phyloP scores from a whole-genome alignment of 1,139 yeast genomes.

The Saccharomyces hybrid region DNA sequence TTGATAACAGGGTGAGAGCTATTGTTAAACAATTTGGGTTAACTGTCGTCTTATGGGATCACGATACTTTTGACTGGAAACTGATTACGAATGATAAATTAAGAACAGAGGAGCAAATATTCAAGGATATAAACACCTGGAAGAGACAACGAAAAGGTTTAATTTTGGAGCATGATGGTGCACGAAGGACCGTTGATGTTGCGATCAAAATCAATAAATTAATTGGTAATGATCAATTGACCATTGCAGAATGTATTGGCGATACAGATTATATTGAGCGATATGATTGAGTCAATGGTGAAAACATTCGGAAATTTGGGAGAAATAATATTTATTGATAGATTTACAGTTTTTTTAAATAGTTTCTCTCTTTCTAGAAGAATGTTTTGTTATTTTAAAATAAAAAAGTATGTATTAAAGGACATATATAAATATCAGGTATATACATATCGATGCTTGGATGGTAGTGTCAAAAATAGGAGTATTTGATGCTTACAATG shows the following conservation, averaged over 20 bases:
- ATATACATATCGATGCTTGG: not conserved
- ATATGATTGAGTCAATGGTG: slow-evolving; percentile 4
- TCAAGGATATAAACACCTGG: slow-evolving; percentile 51
- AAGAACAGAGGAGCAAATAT: slow-evolving; percentile 46
- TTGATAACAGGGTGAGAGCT: slow-evolving; percentile 75
- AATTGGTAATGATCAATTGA: slow-evolving; percentile 51
- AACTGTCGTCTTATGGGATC: slow-evolving; percentile 88
- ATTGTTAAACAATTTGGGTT: slow-evolving; percentile 82
- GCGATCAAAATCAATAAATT: slow-evolving; percentile 53
- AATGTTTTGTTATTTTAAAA: not conserved
- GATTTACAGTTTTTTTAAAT: not conserved
- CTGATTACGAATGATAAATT: slow-evolving; percentile 38
- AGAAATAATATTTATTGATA: not conserved
- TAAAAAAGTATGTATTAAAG: not conserved
- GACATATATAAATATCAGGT: not conserved
- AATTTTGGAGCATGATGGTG: slow-evolving; percentile 79
- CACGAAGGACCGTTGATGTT: slow-evolving; percentile 56
- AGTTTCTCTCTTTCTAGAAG: not conserved
- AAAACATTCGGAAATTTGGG: not conserved
- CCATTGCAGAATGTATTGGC: slow-evolving; percentile 78
- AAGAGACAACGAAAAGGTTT: slow-evolving; percentile 47
- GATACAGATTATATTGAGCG: slow-evolving; percentile 40
- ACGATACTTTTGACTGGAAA: slow-evolving; percentile 89
- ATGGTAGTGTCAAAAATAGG: not conserved
- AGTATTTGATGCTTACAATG: not conserved